phyloP scores from a whole-genome alignment of 1,284 basidiomycete species.

The Apiotrichum montevideense region DNA sequence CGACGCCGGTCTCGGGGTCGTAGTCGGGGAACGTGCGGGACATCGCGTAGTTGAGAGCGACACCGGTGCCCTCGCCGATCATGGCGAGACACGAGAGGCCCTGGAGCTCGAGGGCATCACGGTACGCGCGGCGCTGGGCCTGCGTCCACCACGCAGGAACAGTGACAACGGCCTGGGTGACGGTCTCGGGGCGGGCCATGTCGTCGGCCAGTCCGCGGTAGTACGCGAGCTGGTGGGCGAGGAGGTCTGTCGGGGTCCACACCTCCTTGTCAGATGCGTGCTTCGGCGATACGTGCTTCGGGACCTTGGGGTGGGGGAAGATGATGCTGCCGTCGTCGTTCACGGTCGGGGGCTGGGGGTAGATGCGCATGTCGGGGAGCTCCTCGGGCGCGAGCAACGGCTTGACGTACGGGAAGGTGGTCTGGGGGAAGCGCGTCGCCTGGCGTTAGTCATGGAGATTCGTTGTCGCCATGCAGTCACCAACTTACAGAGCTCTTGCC shows the following conservation, averaged over 20 bases:
- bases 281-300: slow-evolving; percentile 56
- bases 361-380: slow-evolving; percentile 51
- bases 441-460: slow-evolving; percentile 34
- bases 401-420: slow-evolving; percentile 83
- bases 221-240: slow-evolving; percentile 91
- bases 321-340: slow-evolving; percentile 53
- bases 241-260: slow-evolving; percentile 81
- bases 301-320: slow-evolving; percentile 65
- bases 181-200: slow-evolving; percentile 56
- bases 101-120: slow-evolving; percentile 84
- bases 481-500: slow-evolving; percentile 73
- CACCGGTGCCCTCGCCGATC: slow-evolving; percentile 87
- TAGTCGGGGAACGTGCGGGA: slow-evolving; percentile 67
- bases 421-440: slow-evolving; percentile 84
- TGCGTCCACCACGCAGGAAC: slow-evolving; percentile 83
- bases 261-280: slow-evolving; percentile 49
- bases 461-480: neutral
- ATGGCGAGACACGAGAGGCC: slow-evolving; percentile 77
- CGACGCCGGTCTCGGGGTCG: slow-evolving; percentile 31
- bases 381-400: slow-evolving; percentile 58
- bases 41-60: slow-evolving; percentile 95
- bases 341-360: slow-evolving; percentile 34
- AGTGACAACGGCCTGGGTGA: slow-evolving; percentile 74
- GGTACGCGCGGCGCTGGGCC: slow-evolving; percentile 77
- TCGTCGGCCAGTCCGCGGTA: slow-evolving; percentile 80